phyloP scores from a whole-genome alignment of 2,329 filamentous ascomycete genomes.

The Alternaria sp. region DNA sequence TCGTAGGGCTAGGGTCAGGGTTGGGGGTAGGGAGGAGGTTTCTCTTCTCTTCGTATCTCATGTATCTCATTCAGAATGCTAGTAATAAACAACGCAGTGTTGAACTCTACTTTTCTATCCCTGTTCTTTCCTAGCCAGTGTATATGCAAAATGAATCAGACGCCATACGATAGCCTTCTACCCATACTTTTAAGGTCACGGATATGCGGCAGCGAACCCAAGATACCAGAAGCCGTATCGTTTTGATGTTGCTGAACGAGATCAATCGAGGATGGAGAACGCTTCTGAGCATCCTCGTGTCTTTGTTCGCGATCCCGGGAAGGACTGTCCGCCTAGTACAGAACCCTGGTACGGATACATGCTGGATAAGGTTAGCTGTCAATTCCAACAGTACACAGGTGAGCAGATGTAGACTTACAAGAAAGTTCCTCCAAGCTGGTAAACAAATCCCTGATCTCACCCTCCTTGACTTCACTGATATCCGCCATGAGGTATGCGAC shows the following conservation, averaged over 20 bases:
- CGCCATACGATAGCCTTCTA: slow-evolving; percentile 52
- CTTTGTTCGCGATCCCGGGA: background rate
- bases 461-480: slow-evolving; percentile 82
- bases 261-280: background rate
- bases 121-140: background rate
- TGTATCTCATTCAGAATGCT: background rate
- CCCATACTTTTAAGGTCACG: slow-evolving; percentile 11
- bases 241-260: background rate
- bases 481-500: slow-evolving; percentile 98
- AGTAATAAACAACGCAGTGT: background rate
- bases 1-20: no score
- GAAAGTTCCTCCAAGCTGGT: slow-evolving; percentile 81
- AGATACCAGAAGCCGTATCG: slow-evolving; percentile 2
- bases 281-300: background rate
- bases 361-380: slow-evolving; percentile 16
- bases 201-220: slow-evolving; percentile 10
- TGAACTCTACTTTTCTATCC: background rate
- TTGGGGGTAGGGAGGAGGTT: no score
- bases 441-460: slow-evolving; percentile 85
- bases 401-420: slow-evolving; percentile 65
- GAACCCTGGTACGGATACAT: slow-evolving; percentile 58
- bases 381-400: background rate
- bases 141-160: slow-evolving; percentile 9
- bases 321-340: slow-evolving; percentile 47
- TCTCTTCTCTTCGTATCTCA: background rate